Evolutionary conservation across 305 asterid species (phyloP), one percentile per base, ranked within the genome.

Genomic region (Rubia balearica): DNA sequence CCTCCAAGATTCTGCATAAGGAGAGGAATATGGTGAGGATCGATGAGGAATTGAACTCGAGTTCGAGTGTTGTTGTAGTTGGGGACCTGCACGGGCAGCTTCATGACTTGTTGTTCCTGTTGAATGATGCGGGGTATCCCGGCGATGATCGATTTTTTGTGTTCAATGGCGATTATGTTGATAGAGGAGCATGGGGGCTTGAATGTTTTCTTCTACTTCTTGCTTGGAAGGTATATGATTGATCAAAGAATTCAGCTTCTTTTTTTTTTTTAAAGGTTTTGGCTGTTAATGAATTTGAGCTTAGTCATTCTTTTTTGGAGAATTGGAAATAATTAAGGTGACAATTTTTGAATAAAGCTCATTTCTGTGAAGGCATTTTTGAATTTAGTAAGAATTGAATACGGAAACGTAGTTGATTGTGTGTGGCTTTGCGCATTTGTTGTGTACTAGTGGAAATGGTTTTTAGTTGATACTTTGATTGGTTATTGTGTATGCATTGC

Each of bases 151-250:
- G 93, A 4, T 57, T 90, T 81, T 89, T 90, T 75, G 96, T 93
- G 69, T 93, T 93, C 77, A 90, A 93, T 67, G 98, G 97, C 61
- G 96, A 93, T 81, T 93, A 91, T 73, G 97, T 93, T 60, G 98
- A 93, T 75, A 75, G 98, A 69, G 98, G 96, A 63, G 96, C 97
- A 60, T 91, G 98, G 98, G 98, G 98, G 60, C 96, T 93, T 67
- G 98, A 93, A 83, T 90, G 89, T 66, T 93, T 89, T 56, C 77
- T 93, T 41, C 73, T 84, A 43, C 75, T 93, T 73, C 83, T 91
- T 73, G 95, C 97, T 74, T 91, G 98, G 96, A 93, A 89, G 98
- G 98, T 93, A 80, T 74, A 78, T 11, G n/a, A 67, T 70, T 2
- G 40, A 41, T 67, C 48, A 21, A 66, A 65, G 68, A 59, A 66